These are phyloP conservation scores for Coemansia pectinata DNA, from an alignment of 192 early-diverging fungal species.

Conservation along the genomic window DNA sequence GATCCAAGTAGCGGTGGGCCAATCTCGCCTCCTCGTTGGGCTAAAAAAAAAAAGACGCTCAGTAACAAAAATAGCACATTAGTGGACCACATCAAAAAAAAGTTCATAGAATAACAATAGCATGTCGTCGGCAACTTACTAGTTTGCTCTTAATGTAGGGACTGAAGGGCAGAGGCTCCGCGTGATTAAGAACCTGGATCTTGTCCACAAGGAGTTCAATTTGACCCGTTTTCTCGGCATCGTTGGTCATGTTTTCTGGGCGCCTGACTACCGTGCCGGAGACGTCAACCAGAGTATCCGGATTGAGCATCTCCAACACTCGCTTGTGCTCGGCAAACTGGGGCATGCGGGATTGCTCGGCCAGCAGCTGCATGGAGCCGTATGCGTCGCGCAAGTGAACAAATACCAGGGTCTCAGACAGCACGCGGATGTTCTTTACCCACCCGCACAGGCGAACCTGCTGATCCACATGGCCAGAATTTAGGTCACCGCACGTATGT, in stretches of 20 bases:
- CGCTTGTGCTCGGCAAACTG: constrained; percentile 32
- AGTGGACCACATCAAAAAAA: neutral
- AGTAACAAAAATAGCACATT: neutral
- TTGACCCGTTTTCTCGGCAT: constrained; percentile 54
- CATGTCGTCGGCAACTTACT: constrained; percentile 9
- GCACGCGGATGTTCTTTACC: constrained; percentile 62
- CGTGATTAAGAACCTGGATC: constrained; percentile 69
- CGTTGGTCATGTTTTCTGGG: constrained; percentile 49
- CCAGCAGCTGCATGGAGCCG: constrained; percentile 71
- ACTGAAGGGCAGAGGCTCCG: constrained; percentile 41
- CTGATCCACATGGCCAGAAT: constrained; percentile 59
- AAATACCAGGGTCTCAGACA: constrained; percentile 75
- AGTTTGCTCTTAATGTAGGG: constrained; percentile 25
- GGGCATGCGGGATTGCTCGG: constrained; percentile 52
- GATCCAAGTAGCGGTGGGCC: constrained; percentile 75
- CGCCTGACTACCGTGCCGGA: constrained; percentile 65
- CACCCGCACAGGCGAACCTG: constrained; percentile 75
- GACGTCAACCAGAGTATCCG: constrained; percentile 74
- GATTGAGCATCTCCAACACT: constrained; percentile 46
- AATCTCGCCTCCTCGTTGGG: constrained; percentile 78
- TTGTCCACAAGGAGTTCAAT: constrained; percentile 70
- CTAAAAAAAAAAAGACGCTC: constrained; percentile 14
- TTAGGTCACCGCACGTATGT: constrained; percentile 80
- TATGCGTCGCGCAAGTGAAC: constrained; percentile 74
- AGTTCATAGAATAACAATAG: neutral